Base-by-base conservation (phyloP, 495 filamentous ascomycete genomes). In the Parachaetomium inaequale region DNA sequence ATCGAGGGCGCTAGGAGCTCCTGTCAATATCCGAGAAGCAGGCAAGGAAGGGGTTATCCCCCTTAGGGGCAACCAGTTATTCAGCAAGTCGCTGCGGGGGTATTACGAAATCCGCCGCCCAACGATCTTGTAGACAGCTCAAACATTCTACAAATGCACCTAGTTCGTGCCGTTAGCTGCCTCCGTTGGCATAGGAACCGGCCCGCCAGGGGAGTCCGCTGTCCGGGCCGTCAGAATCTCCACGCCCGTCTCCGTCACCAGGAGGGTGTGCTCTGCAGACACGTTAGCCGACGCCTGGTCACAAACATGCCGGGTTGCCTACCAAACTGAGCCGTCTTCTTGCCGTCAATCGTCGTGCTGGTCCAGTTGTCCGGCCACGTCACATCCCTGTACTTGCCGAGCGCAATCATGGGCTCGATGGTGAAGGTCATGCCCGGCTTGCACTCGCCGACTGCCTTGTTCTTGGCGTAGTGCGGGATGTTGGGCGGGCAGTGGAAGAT, bases 281-380 rank as follows among this genome's bases (percentile, higher is more conserved):
- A 26, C 0, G 58, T 65, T 36, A 65, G 63, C 0, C 26, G 51
- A 19, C 60, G 40, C 21, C 2, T 47, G 2, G 49, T 8, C 15
- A 8, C 1, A 0, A 2, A 17, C 42, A 49, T 3, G 15, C n/a
- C n/a, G 11, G 12, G 5, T 4, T 6, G 68, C 78, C 72, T 70
- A 84, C 80, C 86, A 70, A 96, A 96, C 72, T 96, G 91, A 0
- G 91, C 91, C 21, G 90, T 93, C 73, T 83, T 77, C 72, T 87
- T 88, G 14, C 91, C 91, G 69, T 96, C 91, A 42, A 83, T 82
- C 0, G 91, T 96, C 26, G 85, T 86, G 68, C 88, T 92, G 1
- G 91, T 96, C 91, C 91, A 96, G 72, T 93, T 85, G 71, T 96
- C 91, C 4, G 91, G 91, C 91, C 91, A 96, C 0, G 88, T 93